A percentile compares a stretch with the other conserved stretches of the same genome.
Evolutionary conservation across 2,329 filamentous ascomycete genomes (phyloP).

Genomic region (Bipolaris victoriae): DNA sequence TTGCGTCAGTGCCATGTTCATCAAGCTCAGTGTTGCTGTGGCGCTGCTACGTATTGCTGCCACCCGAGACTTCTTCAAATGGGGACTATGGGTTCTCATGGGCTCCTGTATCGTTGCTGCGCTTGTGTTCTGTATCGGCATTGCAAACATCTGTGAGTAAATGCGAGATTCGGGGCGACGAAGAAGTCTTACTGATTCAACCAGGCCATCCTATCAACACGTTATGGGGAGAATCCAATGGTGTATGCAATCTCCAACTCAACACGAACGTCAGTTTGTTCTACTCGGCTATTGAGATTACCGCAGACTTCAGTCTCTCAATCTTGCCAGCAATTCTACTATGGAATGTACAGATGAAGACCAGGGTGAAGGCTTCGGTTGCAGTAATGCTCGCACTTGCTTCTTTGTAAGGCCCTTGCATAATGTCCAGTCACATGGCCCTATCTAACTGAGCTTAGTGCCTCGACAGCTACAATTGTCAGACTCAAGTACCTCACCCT

Average conservation of each 20-base stretch:
- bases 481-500: conserved; percentile 54
- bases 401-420: conserved; percentile 45
- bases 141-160: conserved; percentile 28
- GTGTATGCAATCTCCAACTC: conserved; percentile 27
- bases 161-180: neutral
- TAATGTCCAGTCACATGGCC: neutral
- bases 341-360: conserved; percentile 41
- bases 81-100: conserved; percentile 21
- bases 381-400: conserved; percentile 50
- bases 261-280: conserved; percentile 31
- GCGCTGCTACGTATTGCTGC: conserved; percentile 27
- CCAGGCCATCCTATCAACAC: conserved; percentile 29
- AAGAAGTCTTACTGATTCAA: neutral
- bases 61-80: conserved; percentile 17
- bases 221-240: conserved; percentile 29
- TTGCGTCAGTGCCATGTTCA: conserved; percentile 25
- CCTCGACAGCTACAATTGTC: conserved; percentile 47
- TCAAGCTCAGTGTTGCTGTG: conserved; percentile 31
- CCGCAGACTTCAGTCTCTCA: conserved; percentile 28
- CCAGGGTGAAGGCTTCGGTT: conserved; percentile 50
- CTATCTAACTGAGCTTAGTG: conserved; percentile 30
- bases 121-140: conserved; percentile 26
- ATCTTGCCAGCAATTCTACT: conserved; percentile 27
- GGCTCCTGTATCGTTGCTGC: conserved; percentile 21
- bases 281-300: conserved; percentile 30